Conservation (phyloP, 2,329 filamentous ascomycete species). For the Cadophora sp. region DNA sequence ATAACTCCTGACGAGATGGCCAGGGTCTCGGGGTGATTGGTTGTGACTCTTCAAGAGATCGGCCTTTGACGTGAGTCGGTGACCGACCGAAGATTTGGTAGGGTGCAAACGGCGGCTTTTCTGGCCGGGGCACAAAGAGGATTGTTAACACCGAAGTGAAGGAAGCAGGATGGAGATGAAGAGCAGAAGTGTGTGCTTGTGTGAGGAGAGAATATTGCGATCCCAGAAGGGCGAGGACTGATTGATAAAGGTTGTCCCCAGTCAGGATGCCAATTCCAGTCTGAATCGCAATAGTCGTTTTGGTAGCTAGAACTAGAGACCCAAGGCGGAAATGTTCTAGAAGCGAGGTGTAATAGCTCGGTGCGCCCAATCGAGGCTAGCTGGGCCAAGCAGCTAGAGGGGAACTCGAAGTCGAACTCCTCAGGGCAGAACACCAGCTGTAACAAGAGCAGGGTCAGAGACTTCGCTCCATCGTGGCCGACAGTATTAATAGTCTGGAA, state of each 20-base stretch:
- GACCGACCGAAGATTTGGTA: not conserved
- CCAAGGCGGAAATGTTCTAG: slow-evolving; percentile 7
- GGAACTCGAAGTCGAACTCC: not conserved
- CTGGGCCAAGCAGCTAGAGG: not conserved
- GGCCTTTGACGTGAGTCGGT: slow-evolving; percentile 11
- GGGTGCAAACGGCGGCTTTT: slow-evolving; percentile 3
- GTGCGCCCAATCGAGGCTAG: slow-evolving; percentile 11
- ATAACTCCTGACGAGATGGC: slow-evolving; percentile 5
- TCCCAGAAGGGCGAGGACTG: not conserved
- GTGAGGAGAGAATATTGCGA: not conserved
- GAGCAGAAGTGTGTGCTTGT: not conserved
- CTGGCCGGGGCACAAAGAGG: not conserved
- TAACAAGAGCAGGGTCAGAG: slow-evolving; percentile 19
- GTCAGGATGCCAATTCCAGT: not conserved
- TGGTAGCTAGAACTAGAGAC: not conserved
- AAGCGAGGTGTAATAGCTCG: slow-evolving; percentile 15
- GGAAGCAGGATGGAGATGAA: not conserved
- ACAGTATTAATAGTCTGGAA: not conserved
- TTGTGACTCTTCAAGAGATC: slow-evolving; percentile 5
- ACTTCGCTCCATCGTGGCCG: slow-evolving; percentile 10
- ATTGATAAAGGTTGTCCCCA: not conserved
- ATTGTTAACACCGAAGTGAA: slow-evolving; percentile 1
- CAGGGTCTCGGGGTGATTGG: slow-evolving; percentile 15
- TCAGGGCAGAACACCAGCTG: slow-evolving; percentile 3
- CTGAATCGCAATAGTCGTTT: not conserved